Evolutionary conservation across 495 filamentous ascomycete genomes (phyloP).

Genomic region (Lasiosphaeria miniovina): DNA sequence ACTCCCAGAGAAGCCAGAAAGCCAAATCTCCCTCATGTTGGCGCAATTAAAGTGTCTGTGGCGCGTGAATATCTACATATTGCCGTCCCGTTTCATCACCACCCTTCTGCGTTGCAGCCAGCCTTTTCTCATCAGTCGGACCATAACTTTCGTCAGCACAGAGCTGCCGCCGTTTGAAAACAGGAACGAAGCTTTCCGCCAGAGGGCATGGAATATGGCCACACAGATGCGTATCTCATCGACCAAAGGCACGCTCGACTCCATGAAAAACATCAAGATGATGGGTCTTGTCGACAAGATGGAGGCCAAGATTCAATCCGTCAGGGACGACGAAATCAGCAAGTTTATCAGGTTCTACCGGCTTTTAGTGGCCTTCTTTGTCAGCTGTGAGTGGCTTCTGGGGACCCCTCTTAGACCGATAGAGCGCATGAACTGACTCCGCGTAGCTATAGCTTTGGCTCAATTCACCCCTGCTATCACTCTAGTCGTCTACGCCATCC

Average conservation of each 20-base stretch:
- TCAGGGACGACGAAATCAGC: conserved; percentile 8
- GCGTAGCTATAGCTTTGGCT: conserved; percentile 2
- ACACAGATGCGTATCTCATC: conserved; percentile 51
- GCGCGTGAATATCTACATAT: conserved; percentile 42
- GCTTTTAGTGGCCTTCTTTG: conserved; percentile 8
- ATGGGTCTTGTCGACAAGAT: conserved; percentile 49
- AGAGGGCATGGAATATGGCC: conserved; percentile 46
- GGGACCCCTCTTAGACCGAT: too few relatives aligned
- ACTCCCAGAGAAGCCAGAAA: conserved; percentile 13
- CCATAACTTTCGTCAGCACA: conserved; percentile 45
- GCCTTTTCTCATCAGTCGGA: conserved; percentile 54
- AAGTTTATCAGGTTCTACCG: conserved; percentile 5
- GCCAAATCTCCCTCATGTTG: conserved; percentile 8
- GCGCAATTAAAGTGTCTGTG: conserved; percentile 46
- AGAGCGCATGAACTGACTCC: too few relatives aligned
- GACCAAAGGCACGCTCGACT: conserved; percentile 50
- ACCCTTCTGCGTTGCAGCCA: conserved; percentile 59
- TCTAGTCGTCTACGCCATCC: conserved; percentile 29
- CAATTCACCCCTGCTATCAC: conserved; percentile 36
- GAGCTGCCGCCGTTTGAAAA: conserved; percentile 36
- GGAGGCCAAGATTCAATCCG: conserved; percentile 13
- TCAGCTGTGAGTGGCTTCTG: conserved; percentile 7
- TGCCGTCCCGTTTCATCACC: conserved; percentile 51
- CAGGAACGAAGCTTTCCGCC: conserved; percentile 49
- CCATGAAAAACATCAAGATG: conserved; percentile 62